Evolutionary conservation across 108 stramenopile genomes (phyloP).

Genomic region (Aurantiochytrium sp.): DNA sequence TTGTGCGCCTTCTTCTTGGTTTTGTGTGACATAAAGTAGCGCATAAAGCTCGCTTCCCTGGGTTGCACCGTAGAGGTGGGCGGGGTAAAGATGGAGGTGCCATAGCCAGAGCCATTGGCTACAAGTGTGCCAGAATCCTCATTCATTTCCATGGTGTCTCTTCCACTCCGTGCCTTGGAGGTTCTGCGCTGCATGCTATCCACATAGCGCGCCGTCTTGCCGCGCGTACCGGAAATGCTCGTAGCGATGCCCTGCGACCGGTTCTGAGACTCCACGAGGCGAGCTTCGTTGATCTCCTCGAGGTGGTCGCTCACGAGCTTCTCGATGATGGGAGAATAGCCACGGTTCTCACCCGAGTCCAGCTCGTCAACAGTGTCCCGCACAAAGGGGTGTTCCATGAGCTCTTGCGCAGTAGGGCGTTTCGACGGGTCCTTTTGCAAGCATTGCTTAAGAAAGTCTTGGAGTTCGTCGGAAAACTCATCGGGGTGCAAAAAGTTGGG

Average conservation of each 20-base stretch:
- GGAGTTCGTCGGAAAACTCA: conserved; percentile 35
- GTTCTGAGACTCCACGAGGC: not conserved
- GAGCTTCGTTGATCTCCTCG: not conserved
- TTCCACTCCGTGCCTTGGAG: not conserved
- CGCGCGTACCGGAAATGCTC: not conserved
- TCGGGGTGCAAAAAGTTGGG: conserved; percentile 43
- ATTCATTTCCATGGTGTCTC: not conserved
- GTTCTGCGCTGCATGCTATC: not conserved
- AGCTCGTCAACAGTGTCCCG: conserved; percentile 17
- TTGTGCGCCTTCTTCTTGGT: not conserved
- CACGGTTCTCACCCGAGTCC: not conserved
- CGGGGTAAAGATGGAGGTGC: not conserved
- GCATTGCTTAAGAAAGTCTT: conserved; percentile 34
- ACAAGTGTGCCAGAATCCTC: not conserved
- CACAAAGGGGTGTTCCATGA: conserved; percentile 29
- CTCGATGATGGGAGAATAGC: not conserved
- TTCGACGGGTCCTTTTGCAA: conserved; percentile 37
- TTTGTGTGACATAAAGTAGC: conserved; percentile 4
- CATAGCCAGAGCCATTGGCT: not conserved
- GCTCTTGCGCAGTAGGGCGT: conserved; percentile 17
- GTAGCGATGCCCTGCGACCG: not conserved
- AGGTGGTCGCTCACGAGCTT: not conserved
- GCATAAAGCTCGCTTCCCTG: not conserved
- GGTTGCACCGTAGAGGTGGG: not conserved
- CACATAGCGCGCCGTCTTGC: not conserved